Evolutionary conservation across 2,329 filamentous ascomycete species (phyloP).

Genomic region (Sclerotinia subarctica): DNA sequence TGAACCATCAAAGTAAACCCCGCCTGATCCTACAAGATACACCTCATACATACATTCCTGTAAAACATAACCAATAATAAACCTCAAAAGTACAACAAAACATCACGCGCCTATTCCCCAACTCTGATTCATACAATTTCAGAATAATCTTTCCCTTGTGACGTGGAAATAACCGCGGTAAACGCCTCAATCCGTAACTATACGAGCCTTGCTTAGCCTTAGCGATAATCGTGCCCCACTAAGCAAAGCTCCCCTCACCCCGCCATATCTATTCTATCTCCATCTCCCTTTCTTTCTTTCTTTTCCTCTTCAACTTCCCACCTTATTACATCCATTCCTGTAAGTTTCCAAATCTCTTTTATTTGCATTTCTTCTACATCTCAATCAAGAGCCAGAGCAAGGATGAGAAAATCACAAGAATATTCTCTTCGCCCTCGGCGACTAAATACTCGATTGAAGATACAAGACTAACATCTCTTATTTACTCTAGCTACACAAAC

Average conservation of each 20-base stretch:
- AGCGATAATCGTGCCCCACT: not conserved
- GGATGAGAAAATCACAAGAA: not conserved
- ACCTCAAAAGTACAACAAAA: not conserved
- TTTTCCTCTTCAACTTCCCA: not conserved
- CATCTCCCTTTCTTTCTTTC: not conserved
- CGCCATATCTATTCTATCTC: not conserved
- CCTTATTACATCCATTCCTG: not conserved
- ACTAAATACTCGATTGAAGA: no score
- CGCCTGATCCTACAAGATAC: not conserved
- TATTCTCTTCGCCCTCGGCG: no score
- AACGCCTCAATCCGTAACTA: not conserved
- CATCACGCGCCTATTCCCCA: not conserved
- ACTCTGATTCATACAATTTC: not conserved
- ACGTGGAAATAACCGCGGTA: constrained; percentile 2
- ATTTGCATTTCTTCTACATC: not conserved
- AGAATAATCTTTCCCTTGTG: not conserved
- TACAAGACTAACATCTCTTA: not conserved
- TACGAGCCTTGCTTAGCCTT: not conserved
- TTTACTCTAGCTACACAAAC: not conserved
- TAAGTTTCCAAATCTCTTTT: not conserved
- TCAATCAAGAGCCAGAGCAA: no score
- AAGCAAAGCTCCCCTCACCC: constrained; percentile 12
- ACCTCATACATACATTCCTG: not conserved
- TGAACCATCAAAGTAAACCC: not conserved
- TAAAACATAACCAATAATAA: not conserved